Evolutionary conservation across 352 stramenopile genomes (phyloP).

Genomic region (Globisporangium nagaii): DNA sequence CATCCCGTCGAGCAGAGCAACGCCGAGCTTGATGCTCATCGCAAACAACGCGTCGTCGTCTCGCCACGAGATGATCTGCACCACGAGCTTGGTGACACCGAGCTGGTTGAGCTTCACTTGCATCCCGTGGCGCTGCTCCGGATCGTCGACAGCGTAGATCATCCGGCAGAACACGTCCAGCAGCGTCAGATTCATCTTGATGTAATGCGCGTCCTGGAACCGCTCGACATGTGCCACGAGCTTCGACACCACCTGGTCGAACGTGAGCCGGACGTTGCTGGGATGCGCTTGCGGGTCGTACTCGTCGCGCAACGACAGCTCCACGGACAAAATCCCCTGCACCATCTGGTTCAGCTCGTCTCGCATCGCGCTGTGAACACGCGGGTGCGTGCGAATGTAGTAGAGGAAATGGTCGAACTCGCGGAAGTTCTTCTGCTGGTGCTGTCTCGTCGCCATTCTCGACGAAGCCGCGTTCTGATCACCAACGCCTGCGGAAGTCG

Average conservation of each 20-base stretch:
- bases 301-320: conserved; percentile 40
- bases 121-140: conserved; percentile 46
- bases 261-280: conserved; percentile 42
- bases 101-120: conserved; percentile 63
- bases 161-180: conserved; percentile 70
- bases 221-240: conserved; percentile 54
- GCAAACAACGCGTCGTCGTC: conserved; percentile 55
- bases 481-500: background rate
- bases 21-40: conserved; percentile 52
- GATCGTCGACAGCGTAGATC: conserved; percentile 59
- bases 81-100: conserved; percentile 55
- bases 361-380: conserved; percentile 40
- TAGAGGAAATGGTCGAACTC: conserved; percentile 45
- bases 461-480: background rate
- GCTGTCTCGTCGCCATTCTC: background rate
- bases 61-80: conserved; percentile 46
- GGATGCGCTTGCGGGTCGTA: conserved; percentile 33
- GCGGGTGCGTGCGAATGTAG: conserved; percentile 31
- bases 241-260: conserved; percentile 59
- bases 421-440: conserved; percentile 26
- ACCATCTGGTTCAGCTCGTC: conserved; percentile 77
- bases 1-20: conserved; percentile 68
- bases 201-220: conserved; percentile 46
- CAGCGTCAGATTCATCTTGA: conserved; percentile 66
- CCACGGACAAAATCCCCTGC: conserved; percentile 48